These are phyloP conservation scores for Decorospora gaudefroyi DNA, from an alignment of 2,329 filamentous ascomycete genomes.

Conservation along the genomic window DNA sequence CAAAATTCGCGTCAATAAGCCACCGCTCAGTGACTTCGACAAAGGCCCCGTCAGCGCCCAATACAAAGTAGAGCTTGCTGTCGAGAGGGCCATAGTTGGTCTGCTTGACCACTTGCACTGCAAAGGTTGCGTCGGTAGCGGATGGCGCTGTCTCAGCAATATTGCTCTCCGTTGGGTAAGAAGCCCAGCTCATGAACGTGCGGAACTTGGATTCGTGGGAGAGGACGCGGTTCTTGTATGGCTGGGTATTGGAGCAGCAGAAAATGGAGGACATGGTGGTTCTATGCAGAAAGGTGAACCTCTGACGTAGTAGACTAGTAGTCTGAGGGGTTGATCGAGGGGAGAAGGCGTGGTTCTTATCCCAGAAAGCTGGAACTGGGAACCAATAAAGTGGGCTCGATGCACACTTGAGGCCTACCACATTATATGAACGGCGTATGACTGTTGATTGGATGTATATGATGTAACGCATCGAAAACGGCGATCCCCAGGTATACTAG, in stretches of 20 bases:
- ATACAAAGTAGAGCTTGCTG: constrained; percentile 51
- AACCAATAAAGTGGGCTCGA: too few relatives aligned
- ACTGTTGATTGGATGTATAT: too few relatives aligned
- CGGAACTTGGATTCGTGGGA: constrained; percentile 33
- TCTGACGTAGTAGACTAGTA: too few relatives aligned
- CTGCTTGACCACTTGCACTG: constrained; percentile 53
- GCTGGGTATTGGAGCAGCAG: constrained; percentile 20
- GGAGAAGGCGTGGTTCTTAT: background rate
- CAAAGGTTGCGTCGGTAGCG: constrained; percentile 15
- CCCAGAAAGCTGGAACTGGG: too few relatives aligned
- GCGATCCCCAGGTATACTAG: too few relatives aligned
- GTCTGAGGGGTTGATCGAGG: too few relatives aligned
- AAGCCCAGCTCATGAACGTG: constrained; percentile 40
- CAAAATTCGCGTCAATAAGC: constrained; percentile 51
- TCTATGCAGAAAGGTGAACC: too few relatives aligned
- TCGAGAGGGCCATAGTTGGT: constrained; percentile 54
- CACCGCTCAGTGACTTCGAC: constrained; percentile 46
- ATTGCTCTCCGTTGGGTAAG: constrained; percentile 24
- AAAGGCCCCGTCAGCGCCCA: constrained; percentile 26
- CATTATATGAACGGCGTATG: too few relatives aligned
- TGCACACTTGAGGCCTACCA: constrained; percentile 5
- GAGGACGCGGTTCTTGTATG: constrained; percentile 19
- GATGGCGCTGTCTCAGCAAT: background rate
- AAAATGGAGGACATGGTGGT: constrained; percentile 28
- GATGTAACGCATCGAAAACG: too few relatives aligned